These are phyloP conservation scores for Cydonia oblonga DNA, from an alignment of 331 rosid genomes.

Conservation along the genomic window DNA sequence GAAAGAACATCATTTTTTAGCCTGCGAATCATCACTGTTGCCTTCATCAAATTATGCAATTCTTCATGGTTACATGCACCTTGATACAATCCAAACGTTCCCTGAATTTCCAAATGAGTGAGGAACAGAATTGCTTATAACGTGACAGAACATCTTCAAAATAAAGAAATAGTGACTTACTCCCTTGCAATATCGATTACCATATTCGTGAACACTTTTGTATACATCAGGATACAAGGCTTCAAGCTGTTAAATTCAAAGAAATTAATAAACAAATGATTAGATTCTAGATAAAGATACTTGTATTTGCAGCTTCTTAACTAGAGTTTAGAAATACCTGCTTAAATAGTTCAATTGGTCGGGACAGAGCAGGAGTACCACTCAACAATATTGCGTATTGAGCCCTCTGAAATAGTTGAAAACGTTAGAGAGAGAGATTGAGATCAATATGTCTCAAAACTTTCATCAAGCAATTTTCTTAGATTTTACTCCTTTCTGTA, in stretches of 20 bases:
- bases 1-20: constrained; percentile 88
- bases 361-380: constrained; percentile 96
- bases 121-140: neutral
- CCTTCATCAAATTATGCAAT: constrained; percentile 91
- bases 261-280: constrained; percentile 18
- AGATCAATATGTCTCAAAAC: neutral
- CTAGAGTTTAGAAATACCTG: constrained; percentile 43
- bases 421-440: constrained; percentile 6
- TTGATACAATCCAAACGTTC: constrained; percentile 76
- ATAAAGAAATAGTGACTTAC: constrained; percentile 47
- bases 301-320: constrained; percentile 1
- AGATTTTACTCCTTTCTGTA: neutral
- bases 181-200: constrained; percentile 90
- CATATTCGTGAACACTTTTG: constrained; percentile 81
- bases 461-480: no score
- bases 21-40: constrained; percentile 85
- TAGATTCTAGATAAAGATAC: constrained; percentile 8
- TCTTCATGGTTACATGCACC: constrained; percentile 98
- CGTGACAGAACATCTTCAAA: neutral
- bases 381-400: constrained; percentile 74
- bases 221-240: constrained; percentile 87
- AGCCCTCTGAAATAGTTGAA: constrained; percentile 56
- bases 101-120: constrained; percentile 31
- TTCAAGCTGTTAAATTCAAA: constrained; percentile 53
- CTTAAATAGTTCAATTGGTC: constrained; percentile 89